Evolutionary conservation across 768 basidiomycete species (phyloP).

Genomic region (Hirschioporus abietinus): DNA sequence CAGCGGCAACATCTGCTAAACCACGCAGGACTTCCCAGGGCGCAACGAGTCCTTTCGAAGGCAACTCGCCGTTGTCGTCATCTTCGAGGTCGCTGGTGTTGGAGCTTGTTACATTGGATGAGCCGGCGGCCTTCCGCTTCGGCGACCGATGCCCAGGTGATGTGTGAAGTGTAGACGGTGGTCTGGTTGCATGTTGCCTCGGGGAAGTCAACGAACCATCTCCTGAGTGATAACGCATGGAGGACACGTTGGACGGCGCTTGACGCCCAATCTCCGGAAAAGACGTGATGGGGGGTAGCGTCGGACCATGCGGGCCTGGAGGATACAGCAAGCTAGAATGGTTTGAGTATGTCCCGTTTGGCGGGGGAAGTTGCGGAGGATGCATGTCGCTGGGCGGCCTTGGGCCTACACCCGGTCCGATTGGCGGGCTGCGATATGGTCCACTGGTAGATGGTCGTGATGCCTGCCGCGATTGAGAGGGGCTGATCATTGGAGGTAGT

Average conservation of each 20-base stretch:
- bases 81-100: slow-evolving; percentile 85
- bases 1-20: slow-evolving; percentile 75
- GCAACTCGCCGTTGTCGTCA: slow-evolving; percentile 74
- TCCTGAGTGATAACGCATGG: slow-evolving; percentile 49
- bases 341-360: slow-evolving; percentile 35
- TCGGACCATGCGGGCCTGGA: slow-evolving; percentile 40
- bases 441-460: slow-evolving; percentile 27
- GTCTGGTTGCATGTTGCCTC: slow-evolving; percentile 17
- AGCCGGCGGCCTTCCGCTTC: slow-evolving; percentile 56
- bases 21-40: slow-evolving; percentile 84
- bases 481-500: slow-evolving; percentile 27
- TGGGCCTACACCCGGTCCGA: slow-evolving; percentile 28
- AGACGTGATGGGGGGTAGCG: slow-evolving; percentile 68
- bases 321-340: slow-evolving; percentile 23
- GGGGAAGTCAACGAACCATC: slow-evolving; percentile 31
- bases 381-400: slow-evolving; percentile 36
- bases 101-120: slow-evolving; percentile 68
- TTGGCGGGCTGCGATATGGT: slow-evolving; percentile 31
- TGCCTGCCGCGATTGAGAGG: slow-evolving; percentile 10
- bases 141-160: not conserved
- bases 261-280: slow-evolving; percentile 48
- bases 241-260: slow-evolving; percentile 49
- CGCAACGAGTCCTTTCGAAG: slow-evolving; percentile 75
- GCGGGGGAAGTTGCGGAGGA: slow-evolving; percentile 34
- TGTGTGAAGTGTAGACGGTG: slow-evolving; percentile 14